These are phyloP conservation scores for Diaporthe nobilis DNA, from an alignment of 2,329 filamentous ascomycete species.

Conservation along the genomic window DNA sequence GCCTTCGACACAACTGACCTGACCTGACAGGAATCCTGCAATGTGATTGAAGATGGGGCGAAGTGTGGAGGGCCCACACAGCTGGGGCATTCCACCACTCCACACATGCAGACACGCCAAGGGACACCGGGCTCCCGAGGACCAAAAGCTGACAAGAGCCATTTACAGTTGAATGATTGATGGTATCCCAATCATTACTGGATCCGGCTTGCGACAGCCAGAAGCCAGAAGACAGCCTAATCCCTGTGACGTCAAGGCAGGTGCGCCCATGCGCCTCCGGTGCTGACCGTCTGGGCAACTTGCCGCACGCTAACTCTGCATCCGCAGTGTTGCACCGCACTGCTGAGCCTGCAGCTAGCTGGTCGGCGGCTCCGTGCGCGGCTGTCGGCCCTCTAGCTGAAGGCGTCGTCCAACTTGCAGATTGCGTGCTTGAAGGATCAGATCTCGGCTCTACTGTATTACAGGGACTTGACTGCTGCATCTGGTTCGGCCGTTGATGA, in stretches of 20 bases:
- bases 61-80: neutral
- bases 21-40: constrained; percentile 9
- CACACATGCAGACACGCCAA: constrained; percentile 1
- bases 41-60: constrained; percentile 19
- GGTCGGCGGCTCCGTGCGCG: constrained; percentile 28
- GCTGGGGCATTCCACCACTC: neutral
- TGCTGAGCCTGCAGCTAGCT: neutral
- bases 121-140: neutral
- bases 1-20: neutral
- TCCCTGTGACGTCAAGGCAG: constrained; percentile 21
- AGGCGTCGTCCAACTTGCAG: constrained; percentile 10
- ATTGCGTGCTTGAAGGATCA: constrained; percentile 32
- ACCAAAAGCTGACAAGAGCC: neutral
- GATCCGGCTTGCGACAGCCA: neutral
- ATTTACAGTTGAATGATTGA: neutral
- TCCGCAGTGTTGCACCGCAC: no score
- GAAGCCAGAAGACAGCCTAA: neutral
- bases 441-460: neutral
- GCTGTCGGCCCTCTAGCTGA: constrained; percentile 2
- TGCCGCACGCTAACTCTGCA: neutral
- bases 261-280: neutral
- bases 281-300: neutral
- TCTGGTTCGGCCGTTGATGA: neutral
- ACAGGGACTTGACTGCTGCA: neutral
- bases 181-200: neutral